Percentiles rank a stretch among this genome's conserved stretches.
phyloP scores from a whole-genome alignment of 768 basidiomycete genomes.

The Crassisporium funariophilum region DNA sequence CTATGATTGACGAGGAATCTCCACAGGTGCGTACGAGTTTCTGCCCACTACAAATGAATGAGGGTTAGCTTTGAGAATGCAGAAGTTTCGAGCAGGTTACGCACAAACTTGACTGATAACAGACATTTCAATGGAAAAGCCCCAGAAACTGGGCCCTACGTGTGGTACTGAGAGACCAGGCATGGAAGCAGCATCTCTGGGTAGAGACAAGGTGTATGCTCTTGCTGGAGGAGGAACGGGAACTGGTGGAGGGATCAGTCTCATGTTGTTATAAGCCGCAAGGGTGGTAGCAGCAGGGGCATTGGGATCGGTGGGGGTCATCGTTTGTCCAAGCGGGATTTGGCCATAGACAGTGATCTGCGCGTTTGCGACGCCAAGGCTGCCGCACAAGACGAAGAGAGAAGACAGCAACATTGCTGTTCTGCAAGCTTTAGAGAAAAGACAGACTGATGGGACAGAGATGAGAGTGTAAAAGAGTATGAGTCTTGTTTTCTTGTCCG shows the following conservation, averaged over 20 bases:
- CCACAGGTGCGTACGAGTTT: constrained; percentile 42
- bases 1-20: constrained; percentile 11
- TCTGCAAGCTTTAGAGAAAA: no score
- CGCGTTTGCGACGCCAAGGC: background rate
- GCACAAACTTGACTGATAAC: constrained; percentile 65
- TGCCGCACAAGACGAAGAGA: background rate
- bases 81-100: constrained; percentile 24
- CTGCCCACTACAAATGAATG: constrained; percentile 43
- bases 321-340: constrained; percentile 28
- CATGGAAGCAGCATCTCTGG: constrained; percentile 30
- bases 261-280: constrained; percentile 55
- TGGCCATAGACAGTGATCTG: constrained; percentile 36
- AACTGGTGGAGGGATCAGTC: constrained; percentile 50
- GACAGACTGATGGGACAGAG: no score
- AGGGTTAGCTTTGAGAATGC: background rate
- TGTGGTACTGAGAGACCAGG: constrained; percentile 40
- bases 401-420: background rate
- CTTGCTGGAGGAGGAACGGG: constrained; percentile 45
- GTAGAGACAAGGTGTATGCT: constrained; percentile 47
- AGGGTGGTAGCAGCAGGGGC: constrained; percentile 22
- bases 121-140: constrained; percentile 79
- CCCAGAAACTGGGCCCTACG: constrained; percentile 47
- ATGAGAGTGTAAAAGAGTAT: no score
- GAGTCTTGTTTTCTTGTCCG: no score
- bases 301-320: constrained; percentile 7